A percentile compares a stretch with the other conserved stretches of the same genome.
phyloP scores from a whole-genome alignment of 768 basidiomycete species.

The Dioszegia aurantiaca region DNA sequence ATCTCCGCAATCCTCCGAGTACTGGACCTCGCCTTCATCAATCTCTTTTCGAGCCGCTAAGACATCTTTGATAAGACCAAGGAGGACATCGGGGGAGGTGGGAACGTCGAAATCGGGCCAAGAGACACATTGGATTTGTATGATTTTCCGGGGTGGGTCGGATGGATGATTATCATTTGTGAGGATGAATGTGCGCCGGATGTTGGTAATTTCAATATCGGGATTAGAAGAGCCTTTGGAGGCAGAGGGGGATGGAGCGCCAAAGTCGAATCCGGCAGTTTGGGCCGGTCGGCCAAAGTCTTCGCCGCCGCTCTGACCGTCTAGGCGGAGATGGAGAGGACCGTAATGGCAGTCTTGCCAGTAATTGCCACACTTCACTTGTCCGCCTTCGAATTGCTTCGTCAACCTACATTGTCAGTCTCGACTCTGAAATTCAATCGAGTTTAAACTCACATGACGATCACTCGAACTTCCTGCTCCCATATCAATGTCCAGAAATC shows the following conservation, averaged over 20 bases:
- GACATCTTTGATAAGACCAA: slow-evolving; percentile 72
- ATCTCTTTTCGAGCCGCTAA: slow-evolving; percentile 52
- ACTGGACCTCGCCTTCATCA: slow-evolving; percentile 1
- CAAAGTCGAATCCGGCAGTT: slow-evolving; percentile 56
- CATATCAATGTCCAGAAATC: slow-evolving; percentile 97
- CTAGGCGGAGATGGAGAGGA: slow-evolving; percentile 62
- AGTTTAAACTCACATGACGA: slow-evolving; percentile 66
- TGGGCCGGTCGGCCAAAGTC: slow-evolving; percentile 38
- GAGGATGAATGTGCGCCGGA: slow-evolving; percentile 62
- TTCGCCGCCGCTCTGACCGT: slow-evolving; percentile 57
- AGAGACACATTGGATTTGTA: slow-evolving; percentile 86
- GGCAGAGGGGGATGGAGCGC: slow-evolving; percentile 37
- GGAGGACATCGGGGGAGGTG: slow-evolving; percentile 69
- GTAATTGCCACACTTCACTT: slow-evolving; percentile 86
- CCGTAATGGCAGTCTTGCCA: slow-evolving; percentile 70
- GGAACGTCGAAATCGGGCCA: slow-evolving; percentile 99
- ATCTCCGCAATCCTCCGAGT: too few relatives aligned
- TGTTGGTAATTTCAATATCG: slow-evolving; percentile 33
- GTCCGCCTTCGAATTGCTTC: slow-evolving; percentile 79
- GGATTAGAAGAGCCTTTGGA: slow-evolving; percentile 3
- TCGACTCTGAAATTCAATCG: background rate
- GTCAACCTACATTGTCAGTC: slow-evolving; percentile 59
- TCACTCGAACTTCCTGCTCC: slow-evolving; percentile 91
- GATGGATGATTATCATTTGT: slow-evolving; percentile 63
- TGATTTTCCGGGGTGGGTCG: slow-evolving; percentile 64